These are phyloP conservation scores for Adiantum capillusveneris DNA, from an alignment of 75 land plant genomes.

Conservation along the genomic window DNA sequence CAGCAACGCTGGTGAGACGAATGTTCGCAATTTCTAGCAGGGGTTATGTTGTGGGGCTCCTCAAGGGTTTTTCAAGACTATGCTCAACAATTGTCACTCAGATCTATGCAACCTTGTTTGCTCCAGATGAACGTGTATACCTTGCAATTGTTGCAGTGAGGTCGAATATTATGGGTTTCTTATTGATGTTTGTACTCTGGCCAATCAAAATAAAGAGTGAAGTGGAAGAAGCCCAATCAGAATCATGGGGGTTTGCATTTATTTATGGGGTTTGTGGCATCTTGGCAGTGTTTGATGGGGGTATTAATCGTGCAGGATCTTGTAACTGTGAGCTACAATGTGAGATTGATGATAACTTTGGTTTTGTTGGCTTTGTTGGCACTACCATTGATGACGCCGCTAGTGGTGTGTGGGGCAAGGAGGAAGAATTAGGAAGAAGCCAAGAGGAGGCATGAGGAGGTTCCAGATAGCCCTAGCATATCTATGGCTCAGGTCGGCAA, in stretches of 20 bases:
- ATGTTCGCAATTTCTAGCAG: conserved; percentile 86
- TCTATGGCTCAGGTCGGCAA: no score
- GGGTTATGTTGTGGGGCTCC: conserved; percentile 88
- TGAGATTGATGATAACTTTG: conserved; percentile 34
- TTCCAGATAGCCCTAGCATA: no score
- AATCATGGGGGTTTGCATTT: conserved; percentile 40
- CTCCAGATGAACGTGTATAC: conserved; percentile 70
- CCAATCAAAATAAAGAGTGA: conserved; percentile 56
- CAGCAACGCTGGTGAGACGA: conserved; percentile 88
- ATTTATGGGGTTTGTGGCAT: conserved; percentile 58
- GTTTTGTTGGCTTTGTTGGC: conserved; percentile 43
- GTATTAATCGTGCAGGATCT: conserved; percentile 73
- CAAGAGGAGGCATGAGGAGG: no score
- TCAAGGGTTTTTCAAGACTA: conserved; percentile 93
- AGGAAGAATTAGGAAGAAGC: background rate
- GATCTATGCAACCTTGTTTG: conserved; percentile 55
- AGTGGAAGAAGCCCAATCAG: conserved; percentile 32
- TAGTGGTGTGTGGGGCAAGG: conserved; percentile 17
- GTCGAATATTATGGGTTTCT: conserved; percentile 60
- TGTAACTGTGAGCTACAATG: conserved; percentile 29
- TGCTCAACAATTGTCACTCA: conserved; percentile 83
- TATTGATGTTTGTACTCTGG: conserved; percentile 65
- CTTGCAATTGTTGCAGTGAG: conserved; percentile 94
- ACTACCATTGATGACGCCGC: conserved; percentile 51
- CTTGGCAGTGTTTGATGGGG: conserved; percentile 67